Evolutionary conservation across 441 rosid species (phyloP).

Genomic region (Brassica balearica): DNA sequence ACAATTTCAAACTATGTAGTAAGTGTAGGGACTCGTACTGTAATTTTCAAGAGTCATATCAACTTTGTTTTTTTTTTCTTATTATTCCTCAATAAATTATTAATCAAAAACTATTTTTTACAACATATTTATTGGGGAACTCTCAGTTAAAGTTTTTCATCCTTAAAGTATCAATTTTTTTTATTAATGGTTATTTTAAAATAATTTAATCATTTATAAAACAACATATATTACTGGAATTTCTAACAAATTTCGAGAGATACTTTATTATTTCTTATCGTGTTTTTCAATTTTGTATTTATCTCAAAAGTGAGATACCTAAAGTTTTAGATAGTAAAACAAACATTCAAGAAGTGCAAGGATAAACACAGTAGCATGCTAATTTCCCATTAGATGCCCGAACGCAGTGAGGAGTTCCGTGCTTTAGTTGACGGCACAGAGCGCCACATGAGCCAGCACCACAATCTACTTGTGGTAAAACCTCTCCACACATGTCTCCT

Average conservation of each 20-base stretch:
- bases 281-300: not conserved
- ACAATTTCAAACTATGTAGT: not conserved
- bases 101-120: no score
- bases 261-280: not conserved
- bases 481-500: not conserved
- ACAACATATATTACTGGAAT: not conserved
- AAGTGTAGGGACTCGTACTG: not conserved
- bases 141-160: no score
- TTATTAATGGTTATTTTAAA: not conserved
- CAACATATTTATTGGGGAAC: no score
- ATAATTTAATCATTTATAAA: not conserved
- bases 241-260: not conserved
- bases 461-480: not conserved
- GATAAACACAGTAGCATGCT: not conserved
- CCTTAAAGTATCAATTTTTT: not conserved
- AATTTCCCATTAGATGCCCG: not conserved
- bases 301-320: not conserved
- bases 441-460: not conserved
- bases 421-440: constrained; percentile 1
- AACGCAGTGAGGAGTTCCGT: not conserved
- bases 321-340: not conserved
- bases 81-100: no score
- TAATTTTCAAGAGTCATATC: not conserved
- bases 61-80: not conserved
- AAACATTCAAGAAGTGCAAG: not conserved